phyloP scores from a whole-genome alignment of 495 filamentous ascomycete genomes.

The Lepidopterella palustris region DNA sequence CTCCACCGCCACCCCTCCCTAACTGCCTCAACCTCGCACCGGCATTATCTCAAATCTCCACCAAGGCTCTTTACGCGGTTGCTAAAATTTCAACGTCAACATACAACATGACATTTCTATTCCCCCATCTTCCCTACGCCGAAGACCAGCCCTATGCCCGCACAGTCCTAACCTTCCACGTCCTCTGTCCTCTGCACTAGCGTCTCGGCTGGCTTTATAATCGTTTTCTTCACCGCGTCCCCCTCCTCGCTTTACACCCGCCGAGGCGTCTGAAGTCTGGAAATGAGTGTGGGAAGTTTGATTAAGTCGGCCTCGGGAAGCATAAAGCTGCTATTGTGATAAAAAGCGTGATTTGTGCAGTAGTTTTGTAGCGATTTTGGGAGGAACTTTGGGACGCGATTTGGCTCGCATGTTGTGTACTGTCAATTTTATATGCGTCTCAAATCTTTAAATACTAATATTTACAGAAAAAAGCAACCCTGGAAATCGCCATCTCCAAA shows the following conservation, averaged over 20 bases:
- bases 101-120: conserved; percentile 33
- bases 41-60: too few relatives aligned
- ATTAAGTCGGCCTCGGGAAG: neutral
- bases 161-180: conserved; percentile 51
- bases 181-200: conserved; percentile 54
- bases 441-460: too few relatives aligned
- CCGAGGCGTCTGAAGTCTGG: neutral
- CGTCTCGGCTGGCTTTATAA: conserved; percentile 42
- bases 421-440: too few relatives aligned
- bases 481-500: too few relatives aligned
- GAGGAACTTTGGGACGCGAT: too few relatives aligned
- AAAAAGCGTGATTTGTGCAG: neutral
- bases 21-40: too few relatives aligned
- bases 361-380: neutral
- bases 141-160: conserved; percentile 52
- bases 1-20: too few relatives aligned
- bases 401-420: too few relatives aligned
- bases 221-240: conserved; percentile 26
- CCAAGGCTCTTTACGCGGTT: too few relatives aligned
- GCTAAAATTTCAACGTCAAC: too few relatives aligned
- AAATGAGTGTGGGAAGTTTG: neutral
- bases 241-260: conserved; percentile 8
- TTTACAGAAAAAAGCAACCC: too few relatives aligned
- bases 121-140: conserved; percentile 49
- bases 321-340: neutral